Percentiles rank a stretch among this genome's conserved stretches.
Conservation (phyloP, 2,329 filamentous ascomycete species). For the Fusarium piperis region DNA sequence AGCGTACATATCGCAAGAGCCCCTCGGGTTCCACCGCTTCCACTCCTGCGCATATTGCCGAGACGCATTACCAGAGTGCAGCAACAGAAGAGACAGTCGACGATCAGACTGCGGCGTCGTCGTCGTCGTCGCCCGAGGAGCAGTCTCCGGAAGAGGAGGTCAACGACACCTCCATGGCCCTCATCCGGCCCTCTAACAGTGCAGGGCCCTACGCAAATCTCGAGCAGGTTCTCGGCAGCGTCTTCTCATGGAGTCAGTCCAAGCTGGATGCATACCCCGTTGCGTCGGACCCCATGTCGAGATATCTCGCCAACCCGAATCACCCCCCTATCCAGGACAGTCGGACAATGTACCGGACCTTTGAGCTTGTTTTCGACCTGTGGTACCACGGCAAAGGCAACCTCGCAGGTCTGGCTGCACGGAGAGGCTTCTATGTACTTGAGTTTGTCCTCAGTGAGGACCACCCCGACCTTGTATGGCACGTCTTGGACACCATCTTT, state of each 20-base stretch:
- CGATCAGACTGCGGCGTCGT: constrained; percentile 9
- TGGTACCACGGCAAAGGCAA: constrained; percentile 49
- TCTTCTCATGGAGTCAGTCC: constrained; percentile 48
- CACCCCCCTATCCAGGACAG: constrained; percentile 51
- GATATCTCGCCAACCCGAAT: constrained; percentile 48
- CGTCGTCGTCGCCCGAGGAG: constrained; percentile 15
- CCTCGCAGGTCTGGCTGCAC: constrained; percentile 50
- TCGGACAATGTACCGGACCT: constrained; percentile 53
- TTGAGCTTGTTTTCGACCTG: constrained; percentile 51
- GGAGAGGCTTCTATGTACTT: constrained; percentile 48
- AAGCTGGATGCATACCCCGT: constrained; percentile 46
- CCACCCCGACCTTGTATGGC: constrained; percentile 51
- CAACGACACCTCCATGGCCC: constrained; percentile 22
- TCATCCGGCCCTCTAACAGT: constrained; percentile 36
- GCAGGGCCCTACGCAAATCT: constrained; percentile 42
- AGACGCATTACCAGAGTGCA: constrained; percentile 20
- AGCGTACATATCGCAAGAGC: constrained; percentile 48
- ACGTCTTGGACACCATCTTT: constrained; percentile 51
- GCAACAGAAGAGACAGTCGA: constrained; percentile 4
- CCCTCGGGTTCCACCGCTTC: constrained; percentile 31
- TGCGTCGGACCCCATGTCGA: constrained; percentile 49
- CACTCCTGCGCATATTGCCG: constrained; percentile 27
- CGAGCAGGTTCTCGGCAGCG: constrained; percentile 47
- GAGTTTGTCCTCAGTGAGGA: constrained; percentile 51
- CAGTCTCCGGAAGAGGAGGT: constrained; percentile 11